These are phyloP conservation scores for Daldinia sp. DNA, from an alignment of 2,329 filamentous ascomycete species.

Conservation along the genomic window DNA sequence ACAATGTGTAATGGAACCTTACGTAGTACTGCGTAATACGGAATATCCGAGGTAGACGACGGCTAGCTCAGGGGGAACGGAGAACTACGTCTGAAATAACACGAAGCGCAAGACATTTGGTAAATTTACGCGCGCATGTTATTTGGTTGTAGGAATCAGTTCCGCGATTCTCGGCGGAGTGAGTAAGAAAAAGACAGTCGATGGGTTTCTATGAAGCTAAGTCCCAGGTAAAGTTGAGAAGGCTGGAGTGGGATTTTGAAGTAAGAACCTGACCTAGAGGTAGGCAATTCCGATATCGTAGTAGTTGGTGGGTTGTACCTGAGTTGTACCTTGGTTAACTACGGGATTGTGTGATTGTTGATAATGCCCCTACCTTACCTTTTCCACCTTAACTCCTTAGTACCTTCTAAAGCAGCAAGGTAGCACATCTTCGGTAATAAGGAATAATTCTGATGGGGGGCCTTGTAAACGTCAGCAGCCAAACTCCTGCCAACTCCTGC, in stretches of 20 bases:
- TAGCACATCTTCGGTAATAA: too few relatives aligned
- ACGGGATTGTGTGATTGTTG: background rate
- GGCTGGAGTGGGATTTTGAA: background rate
- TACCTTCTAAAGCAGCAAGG: too few relatives aligned
- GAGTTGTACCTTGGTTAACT: too few relatives aligned
- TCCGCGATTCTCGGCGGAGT: background rate
- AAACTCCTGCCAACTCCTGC: background rate
- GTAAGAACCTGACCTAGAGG: too few relatives aligned
- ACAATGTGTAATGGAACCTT: background rate
- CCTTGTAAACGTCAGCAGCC: background rate
- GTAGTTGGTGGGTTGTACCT: too few relatives aligned
- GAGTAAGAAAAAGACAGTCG: background rate
- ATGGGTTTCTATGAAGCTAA: too few relatives aligned
- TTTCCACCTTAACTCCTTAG: too few relatives aligned
- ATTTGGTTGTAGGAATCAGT: slow-evolving; percentile 4
- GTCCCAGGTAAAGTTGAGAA: too few relatives aligned
- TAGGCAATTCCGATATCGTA: too few relatives aligned
- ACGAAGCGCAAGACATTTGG: slow-evolving; percentile 8
- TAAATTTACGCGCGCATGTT: slow-evolving; percentile 2
- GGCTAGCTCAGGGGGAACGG: background rate
- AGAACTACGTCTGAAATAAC: slow-evolving; percentile 7
- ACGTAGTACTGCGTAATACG: background rate
- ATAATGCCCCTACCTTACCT: too few relatives aligned
- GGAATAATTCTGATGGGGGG: background rate
- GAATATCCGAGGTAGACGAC: background rate